phyloP scores from a whole-genome alignment of 2,329 filamentous ascomycete genomes.

The Pseudogymnoascus sp. region DNA sequence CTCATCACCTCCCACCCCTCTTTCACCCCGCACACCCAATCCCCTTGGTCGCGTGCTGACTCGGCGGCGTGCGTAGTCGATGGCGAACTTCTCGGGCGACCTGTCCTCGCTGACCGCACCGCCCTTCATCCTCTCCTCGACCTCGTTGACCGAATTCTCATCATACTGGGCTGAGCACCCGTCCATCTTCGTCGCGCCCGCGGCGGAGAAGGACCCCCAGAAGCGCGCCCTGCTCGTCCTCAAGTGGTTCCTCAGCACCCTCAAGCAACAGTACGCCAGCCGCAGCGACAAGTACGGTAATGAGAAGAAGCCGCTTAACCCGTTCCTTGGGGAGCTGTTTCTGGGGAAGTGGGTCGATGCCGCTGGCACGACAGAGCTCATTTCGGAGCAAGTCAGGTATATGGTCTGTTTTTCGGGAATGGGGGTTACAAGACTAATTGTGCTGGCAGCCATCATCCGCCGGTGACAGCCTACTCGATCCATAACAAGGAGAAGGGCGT shows the following conservation, averaged over 20 bases:
- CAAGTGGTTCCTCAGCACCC: slow-evolving; percentile 89
- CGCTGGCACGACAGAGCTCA: slow-evolving; percentile 71
- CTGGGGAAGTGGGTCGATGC: slow-evolving; percentile 82
- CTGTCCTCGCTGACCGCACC: slow-evolving; percentile 72
- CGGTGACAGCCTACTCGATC: slow-evolving; percentile 89
- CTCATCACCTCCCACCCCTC: background rate
- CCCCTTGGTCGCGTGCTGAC: slow-evolving; percentile 8
- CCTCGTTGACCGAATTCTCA: slow-evolving; percentile 71
- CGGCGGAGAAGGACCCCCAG: slow-evolving; percentile 67
- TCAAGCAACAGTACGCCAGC: slow-evolving; percentile 75
- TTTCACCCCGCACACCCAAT: slow-evolving; percentile 2
- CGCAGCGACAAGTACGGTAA: slow-evolving; percentile 73
- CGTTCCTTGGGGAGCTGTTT: slow-evolving; percentile 92
- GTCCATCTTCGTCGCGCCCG: slow-evolving; percentile 69
- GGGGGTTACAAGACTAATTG: background rate
- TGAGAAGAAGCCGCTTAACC: slow-evolving; percentile 97
- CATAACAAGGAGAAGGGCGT: slow-evolving; percentile 79
- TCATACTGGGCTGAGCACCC: slow-evolving; percentile 79
- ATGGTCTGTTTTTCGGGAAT: slow-evolving; percentile 7
- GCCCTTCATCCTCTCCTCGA: slow-evolving; percentile 72
- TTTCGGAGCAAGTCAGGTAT: slow-evolving; percentile 87
- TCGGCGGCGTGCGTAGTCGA: slow-evolving; percentile 40
- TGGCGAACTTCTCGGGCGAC: slow-evolving; percentile 75
- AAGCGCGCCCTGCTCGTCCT: slow-evolving; percentile 82
- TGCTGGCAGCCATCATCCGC: slow-evolving; percentile 67